Percentiles rank a stretch among this genome's conserved stretches.
Conservation (phyloP, 1,284 basidiomycete species). For the Melampsora americana region DNA sequence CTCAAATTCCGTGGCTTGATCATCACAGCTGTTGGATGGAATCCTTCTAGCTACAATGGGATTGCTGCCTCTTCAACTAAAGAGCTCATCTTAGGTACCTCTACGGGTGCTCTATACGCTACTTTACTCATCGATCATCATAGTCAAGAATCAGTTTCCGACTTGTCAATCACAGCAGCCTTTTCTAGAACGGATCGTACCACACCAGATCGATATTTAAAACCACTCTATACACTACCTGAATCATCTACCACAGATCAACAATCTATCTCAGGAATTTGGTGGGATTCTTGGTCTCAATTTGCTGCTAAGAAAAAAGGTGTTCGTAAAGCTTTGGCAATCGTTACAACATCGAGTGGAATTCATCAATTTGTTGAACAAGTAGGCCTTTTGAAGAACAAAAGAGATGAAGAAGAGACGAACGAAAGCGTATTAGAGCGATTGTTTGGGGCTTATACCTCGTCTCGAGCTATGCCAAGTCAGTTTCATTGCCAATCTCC, state of each 20-base stretch:
- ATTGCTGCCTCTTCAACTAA: constrained; percentile 62
- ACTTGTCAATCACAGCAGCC: constrained; percentile 57
- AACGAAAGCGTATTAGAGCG: constrained; percentile 27
- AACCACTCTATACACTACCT: constrained; percentile 48
- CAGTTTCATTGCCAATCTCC: not conserved
- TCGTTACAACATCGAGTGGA: constrained; percentile 58
- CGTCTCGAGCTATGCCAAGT: constrained; percentile 30
- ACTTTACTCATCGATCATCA: constrained; percentile 72
- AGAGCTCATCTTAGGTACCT: constrained; percentile 83
- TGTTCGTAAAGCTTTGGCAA: constrained; percentile 54
- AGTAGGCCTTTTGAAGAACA: constrained; percentile 32
- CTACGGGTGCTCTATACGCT: constrained; percentile 78
- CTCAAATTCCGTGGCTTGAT: constrained; percentile 75
- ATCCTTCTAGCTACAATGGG: constrained; percentile 62
- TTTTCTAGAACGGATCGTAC: constrained; percentile 59
- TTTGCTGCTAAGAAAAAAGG: constrained; percentile 43
- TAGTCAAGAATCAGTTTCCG: constrained; percentile 88
- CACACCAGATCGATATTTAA: constrained; percentile 43
- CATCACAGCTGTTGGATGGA: constrained; percentile 92
- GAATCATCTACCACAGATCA: constrained; percentile 74
- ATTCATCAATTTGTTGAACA: constrained; percentile 55
- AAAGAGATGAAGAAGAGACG: constrained; percentile 25
- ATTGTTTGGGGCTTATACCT: constrained; percentile 33
- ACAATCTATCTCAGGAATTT: constrained; percentile 65
- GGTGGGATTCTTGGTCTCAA: constrained; percentile 35